Conservation (phyloP, 139 green algal genomes). For the Cymbomonas tetramitiformis region DNA sequence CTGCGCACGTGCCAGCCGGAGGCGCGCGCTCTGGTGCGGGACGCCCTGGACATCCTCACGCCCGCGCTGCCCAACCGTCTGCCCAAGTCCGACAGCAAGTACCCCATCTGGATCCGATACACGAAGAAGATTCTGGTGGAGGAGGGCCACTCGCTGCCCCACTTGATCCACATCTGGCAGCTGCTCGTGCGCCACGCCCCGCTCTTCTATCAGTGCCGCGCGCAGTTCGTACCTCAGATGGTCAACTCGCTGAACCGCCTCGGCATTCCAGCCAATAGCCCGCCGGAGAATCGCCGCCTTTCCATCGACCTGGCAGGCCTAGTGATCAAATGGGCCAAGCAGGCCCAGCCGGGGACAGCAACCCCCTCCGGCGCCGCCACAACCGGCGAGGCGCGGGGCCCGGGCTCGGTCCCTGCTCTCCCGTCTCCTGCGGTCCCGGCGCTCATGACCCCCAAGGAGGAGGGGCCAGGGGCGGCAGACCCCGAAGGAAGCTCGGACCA, state of each 20-base stretch:
- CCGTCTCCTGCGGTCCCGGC: too few species aligned
- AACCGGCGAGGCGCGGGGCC: too few species aligned
- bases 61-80: constrained; percentile 47
- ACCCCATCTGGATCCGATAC: constrained; percentile 65
- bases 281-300: constrained; percentile 67
- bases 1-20: constrained; percentile 63
- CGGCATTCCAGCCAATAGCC: constrained; percentile 40
- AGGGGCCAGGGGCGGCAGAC: too few species aligned
- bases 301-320: constrained; percentile 71
- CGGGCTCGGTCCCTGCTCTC: too few species aligned
- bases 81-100: constrained; percentile 25
- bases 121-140: constrained; percentile 65
- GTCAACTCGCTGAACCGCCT: constrained; percentile 60
- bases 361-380: too few species aligned
- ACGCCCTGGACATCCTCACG: constrained; percentile 77
- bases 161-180: constrained; percentile 78
- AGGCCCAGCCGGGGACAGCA: not conserved
- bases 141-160: constrained; percentile 49
- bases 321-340: constrained; percentile 74
- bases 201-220: constrained; percentile 59
- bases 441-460: too few species aligned
- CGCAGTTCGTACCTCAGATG: constrained; percentile 79
- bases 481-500: too few species aligned
- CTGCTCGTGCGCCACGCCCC: constrained; percentile 71
- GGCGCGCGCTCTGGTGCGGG: constrained; percentile 42